Evolutionary conservation across 169 alveolate species (phyloP), one percentile per base, ranked within the genome.

Genomic region (Cryptosporidium baileyi): DNA sequence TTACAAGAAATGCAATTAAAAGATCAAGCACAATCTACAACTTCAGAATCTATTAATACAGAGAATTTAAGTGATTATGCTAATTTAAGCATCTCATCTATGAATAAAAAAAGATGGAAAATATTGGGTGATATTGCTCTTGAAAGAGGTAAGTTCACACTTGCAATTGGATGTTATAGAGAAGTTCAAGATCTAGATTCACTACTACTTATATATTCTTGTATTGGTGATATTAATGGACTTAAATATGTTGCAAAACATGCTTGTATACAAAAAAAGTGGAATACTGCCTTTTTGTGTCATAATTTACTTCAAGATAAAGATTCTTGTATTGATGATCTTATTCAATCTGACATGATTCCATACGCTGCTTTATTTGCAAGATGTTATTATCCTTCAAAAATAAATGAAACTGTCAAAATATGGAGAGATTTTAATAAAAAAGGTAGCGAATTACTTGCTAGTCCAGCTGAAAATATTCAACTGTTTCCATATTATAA

Each of bases 331-430:
- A 57, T 92, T 34, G 90, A 90, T n/a, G 82, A 90, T 38, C 81
- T 94, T 45, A 36, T 90, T n/a, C 89, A 91, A 54, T 54, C 94
- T 54, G 89, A 88, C 32, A 88, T 95, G 88, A 67, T 81, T 15
- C 90, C 96, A 28, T 95, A 93, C 67, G 97, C 96, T 8, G 96
- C 96, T 17, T 62, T 93, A 61, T 94, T 94, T 89, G 94, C 96
- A 15, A 91, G 95, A 67, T 92, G 95, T 11, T 94, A 94, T 79
- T 81, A 81, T 19, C 97, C 97, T 2, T 88, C 94, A 1, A 92
- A 85, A 80, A 59, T 94, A 0, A 63, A 80, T 26, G 89, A 82
- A 0, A 82, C 90, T 28, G 91, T 92, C 67, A 67, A 89, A 34
- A 51, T 67, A 52, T 94, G 97, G 97, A 91, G 88, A 43, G 91